Conservation (phyloP, 306 rosid species). For the Casuarina equisetifolia region DNA sequence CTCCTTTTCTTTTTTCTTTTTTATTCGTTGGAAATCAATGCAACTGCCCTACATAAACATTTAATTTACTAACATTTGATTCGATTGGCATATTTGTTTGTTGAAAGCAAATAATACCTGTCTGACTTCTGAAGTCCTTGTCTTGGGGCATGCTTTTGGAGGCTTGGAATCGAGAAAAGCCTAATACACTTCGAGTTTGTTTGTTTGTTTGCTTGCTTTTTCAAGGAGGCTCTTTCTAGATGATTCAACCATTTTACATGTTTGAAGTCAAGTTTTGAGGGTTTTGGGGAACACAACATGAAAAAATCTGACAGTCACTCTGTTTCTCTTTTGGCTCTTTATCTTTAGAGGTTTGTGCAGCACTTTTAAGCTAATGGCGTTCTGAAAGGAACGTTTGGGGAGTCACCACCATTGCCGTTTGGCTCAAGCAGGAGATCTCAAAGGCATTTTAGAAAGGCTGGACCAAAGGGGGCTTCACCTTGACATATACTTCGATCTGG, state of each 20-base stretch:
- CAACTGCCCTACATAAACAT: neutral
- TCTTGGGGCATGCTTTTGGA: neutral
- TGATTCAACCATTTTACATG: no score
- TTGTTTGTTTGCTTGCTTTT: neutral
- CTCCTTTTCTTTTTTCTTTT: neutral
- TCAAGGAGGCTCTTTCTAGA: no score
- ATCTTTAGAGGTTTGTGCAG: neutral
- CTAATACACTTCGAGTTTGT: no score
- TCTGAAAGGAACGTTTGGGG: conserved; percentile 5
- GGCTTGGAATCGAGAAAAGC: neutral
- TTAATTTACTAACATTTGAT: neutral
- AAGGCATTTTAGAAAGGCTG: neutral
- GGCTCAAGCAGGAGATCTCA: neutral
- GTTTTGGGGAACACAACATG: neutral
- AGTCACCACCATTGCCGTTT: neutral
- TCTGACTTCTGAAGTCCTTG: neutral
- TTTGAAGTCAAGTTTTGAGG: neutral
- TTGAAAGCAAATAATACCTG: neutral
- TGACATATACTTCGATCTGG: neutral
- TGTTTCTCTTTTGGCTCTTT: neutral
- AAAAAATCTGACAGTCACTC: neutral
- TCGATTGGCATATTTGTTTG: neutral
- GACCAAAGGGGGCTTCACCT: neutral
- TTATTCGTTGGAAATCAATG: neutral
- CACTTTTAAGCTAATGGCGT: neutral